Evolutionary conservation across 1,139 yeast genomes (phyloP), one percentile per base, ranked within the genome.

Genomic region (Yamadazyma triangularis): DNA sequence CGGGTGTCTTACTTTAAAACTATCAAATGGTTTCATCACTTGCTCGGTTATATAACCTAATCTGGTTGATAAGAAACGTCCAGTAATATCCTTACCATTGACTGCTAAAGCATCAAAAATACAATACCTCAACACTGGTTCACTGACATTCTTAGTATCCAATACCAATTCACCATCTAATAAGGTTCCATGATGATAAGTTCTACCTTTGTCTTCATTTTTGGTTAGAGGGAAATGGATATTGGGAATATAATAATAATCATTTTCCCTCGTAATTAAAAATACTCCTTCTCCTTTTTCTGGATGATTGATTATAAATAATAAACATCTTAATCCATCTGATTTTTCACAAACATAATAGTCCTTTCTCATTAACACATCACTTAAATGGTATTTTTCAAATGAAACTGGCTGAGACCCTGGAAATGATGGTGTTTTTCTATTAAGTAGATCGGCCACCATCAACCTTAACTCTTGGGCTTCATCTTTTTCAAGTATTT

Each of bases 361-460:
- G 47, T 66, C 74, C 36, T 58, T 55, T 20, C 82, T 62, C 52
- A 73, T 53, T 30, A 91, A 60, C 23, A 78, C 76, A 32, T 77
- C 77, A 5, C 66, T 63, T 24, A 91, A 65, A 58, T 89, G 96
- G 25, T 68, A 65, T 36, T 87, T 67, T 28, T 86, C 80, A 53
- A 93, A 89, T 23, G 96, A 86, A 2, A 91, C 87, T 0, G 99
- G 99, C 57, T 93, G 98, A 1, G 96, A 81, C 0, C 97, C 97
- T 4, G 94, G 89, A 46, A 86, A 86, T 2, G 60, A 50, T 16
- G 67, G 58, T 34, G 58, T 64, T 34, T 78, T 58, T 23, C 78
- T 56, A 15, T 77, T 75, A 29, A 88, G 61, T 23, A 89, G 66
- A 33, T 74, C 77, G 11, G 89, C 81, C 8, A 89, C 81, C 63